Conservation (phyloP, 352 stramenopile species). For the Phytophthora sp. region DNA sequence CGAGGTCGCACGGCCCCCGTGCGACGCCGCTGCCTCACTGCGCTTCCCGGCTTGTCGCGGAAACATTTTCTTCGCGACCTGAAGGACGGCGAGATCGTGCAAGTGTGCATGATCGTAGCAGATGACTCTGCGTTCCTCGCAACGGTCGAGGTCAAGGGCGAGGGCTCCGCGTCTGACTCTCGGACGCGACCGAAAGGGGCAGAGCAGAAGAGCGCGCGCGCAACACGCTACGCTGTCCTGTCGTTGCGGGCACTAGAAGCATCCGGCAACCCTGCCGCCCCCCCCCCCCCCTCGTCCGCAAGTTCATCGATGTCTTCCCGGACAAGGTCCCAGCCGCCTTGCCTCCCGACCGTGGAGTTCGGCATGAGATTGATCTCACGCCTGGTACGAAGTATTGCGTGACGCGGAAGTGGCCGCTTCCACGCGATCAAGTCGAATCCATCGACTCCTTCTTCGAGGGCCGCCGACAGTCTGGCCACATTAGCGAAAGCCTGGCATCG, state of each 20-base stretch:
- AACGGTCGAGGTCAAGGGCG: slow-evolving; percentile 1
- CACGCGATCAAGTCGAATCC: too few species aligned
- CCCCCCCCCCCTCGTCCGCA: too few species aligned
- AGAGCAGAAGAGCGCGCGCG: background rate
- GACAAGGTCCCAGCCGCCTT: too few species aligned
- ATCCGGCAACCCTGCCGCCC: slow-evolving; percentile 2
- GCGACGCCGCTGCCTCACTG: too few species aligned
- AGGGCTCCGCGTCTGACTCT: background rate
- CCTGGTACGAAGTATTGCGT: too few species aligned
- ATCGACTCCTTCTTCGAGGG: too few species aligned
- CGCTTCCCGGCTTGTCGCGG: slow-evolving; percentile 13
- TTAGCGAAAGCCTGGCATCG: too few species aligned
- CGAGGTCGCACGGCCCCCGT: background rate
- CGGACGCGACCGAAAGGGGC: background rate
- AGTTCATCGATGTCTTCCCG: too few species aligned
- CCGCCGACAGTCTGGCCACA: too few species aligned
- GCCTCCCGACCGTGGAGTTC: too few species aligned
- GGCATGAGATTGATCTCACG: too few species aligned
- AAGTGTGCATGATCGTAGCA: background rate
- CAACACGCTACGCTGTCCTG: slow-evolving; percentile 20
- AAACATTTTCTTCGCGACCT: slow-evolving; percentile 30
- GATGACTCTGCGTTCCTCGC: background rate
- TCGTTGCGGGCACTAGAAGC: slow-evolving; percentile 11
- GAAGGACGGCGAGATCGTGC: background rate
- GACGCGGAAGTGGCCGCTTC: too few species aligned